Evolutionary conservation across 495 filamentous ascomycete species (phyloP).

Genomic region (Melanomma pulvis-pyrius): DNA sequence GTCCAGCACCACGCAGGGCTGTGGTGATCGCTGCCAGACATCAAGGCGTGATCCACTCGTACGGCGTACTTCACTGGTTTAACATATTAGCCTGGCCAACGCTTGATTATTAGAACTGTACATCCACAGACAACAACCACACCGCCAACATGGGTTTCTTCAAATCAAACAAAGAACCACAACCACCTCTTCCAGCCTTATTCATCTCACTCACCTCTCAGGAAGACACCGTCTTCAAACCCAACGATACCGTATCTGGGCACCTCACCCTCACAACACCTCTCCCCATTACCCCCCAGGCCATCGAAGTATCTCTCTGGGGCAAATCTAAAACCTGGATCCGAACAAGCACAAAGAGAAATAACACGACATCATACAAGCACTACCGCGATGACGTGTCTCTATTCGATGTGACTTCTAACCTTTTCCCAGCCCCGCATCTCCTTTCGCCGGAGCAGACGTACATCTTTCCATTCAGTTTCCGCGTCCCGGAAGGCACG

Average conservation of each 20-base stretch:
- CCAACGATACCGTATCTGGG: constrained; percentile 21
- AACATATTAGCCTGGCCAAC: too few species aligned
- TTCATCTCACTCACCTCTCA: neutral
- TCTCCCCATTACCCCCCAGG: constrained; percentile 16
- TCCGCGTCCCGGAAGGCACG: constrained; percentile 24
- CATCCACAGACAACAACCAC: too few species aligned
- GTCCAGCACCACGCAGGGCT: neutral
- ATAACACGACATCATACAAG: constrained; percentile 13
- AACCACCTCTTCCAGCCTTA: neutral
- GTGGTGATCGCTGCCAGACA: neutral
- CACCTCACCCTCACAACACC: constrained; percentile 18
- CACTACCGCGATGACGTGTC: constrained; percentile 29
- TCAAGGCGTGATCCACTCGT: neutral
- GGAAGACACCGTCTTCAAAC: constrained; percentile 15
- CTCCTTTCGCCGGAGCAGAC: constrained; percentile 10
- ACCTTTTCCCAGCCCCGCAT: constrained; percentile 12
- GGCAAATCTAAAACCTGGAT: constrained; percentile 26
- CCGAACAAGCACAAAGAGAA: neutral
- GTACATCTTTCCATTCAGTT: constrained; percentile 27
- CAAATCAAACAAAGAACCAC: neutral
- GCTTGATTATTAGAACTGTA: too few species aligned
- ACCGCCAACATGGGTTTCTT: neutral
- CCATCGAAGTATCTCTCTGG: constrained; percentile 29
- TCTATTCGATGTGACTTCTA: constrained; percentile 23
- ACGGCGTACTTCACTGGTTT: too few species aligned